These are phyloP conservation scores for Botrytis tulipae DNA, from an alignment of 2,329 filamentous ascomycete species.

Conservation along the genomic window DNA sequence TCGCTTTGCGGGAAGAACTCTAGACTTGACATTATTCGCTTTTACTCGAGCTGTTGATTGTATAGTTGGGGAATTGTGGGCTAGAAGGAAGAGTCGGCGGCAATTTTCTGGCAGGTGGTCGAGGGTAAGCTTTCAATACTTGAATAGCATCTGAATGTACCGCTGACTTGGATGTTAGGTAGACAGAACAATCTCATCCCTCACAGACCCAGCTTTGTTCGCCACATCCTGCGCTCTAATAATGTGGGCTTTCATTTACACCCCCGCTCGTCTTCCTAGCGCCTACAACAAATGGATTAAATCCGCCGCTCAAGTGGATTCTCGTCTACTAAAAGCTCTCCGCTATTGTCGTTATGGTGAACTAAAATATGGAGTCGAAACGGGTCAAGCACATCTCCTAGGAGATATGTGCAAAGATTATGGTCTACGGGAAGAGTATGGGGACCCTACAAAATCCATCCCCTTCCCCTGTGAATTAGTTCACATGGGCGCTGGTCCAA, in stretches of 20 bases:
- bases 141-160: background rate
- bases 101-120: constrained; percentile 49
- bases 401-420: constrained; percentile 71
- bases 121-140: background rate
- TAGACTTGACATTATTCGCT: constrained; percentile 81
- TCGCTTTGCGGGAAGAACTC: constrained; percentile 63
- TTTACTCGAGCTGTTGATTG: constrained; percentile 71
- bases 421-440: constrained; percentile 65
- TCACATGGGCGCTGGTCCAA: constrained; percentile 73
- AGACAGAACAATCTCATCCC: constrained; percentile 41
- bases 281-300: constrained; percentile 82
- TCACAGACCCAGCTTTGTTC: constrained; percentile 70
- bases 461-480: constrained; percentile 83
- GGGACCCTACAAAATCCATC: constrained; percentile 60
- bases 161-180: constrained; percentile 26
- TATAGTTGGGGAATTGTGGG: constrained; percentile 62
- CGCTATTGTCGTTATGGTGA: constrained; percentile 61
- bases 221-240: constrained; percentile 69
- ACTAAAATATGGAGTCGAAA: constrained; percentile 72
- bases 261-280: constrained; percentile 65
- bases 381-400: constrained; percentile 65
- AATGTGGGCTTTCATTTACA: constrained; percentile 90
- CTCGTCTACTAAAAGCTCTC: constrained; percentile 70
- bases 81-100: constrained; percentile 47
- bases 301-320: constrained; percentile 71